A percentile compares a stretch with the other conserved stretches of the same genome.
phyloP scores from a whole-genome alignment of 768 basidiomycete species.

The Tylopilus sp. region DNA sequence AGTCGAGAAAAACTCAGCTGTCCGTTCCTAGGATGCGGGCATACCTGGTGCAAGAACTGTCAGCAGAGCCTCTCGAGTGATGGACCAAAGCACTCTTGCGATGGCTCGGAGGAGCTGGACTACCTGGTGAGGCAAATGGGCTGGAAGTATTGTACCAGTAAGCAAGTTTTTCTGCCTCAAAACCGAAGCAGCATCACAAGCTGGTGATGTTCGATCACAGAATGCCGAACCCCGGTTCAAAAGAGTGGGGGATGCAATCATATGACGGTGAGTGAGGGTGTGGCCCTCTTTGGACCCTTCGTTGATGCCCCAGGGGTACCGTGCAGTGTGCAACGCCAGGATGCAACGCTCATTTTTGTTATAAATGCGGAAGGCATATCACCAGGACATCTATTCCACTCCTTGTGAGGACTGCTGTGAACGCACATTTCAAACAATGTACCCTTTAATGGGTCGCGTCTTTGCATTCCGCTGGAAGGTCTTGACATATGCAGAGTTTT shows the following conservation, averaged over 20 bases:
- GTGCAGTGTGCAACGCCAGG: conserved; percentile 52
- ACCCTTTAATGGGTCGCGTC: conserved; percentile 15
- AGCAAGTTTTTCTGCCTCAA: conserved; percentile 4
- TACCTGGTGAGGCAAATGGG: conserved; percentile 47
- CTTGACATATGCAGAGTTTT: background rate
- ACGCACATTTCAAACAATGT: conserved; percentile 35
- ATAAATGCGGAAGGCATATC: conserved; percentile 47
- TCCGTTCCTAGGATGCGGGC: conserved; percentile 44
- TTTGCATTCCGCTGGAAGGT: background rate
- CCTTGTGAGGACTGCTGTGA: conserved; percentile 31
- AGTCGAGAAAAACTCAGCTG: conserved; percentile 42
- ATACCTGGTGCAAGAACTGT: conserved; percentile 61
- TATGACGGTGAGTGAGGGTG: conserved; percentile 47
- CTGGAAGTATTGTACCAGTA: conserved; percentile 64
- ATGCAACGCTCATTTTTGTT: conserved; percentile 58
- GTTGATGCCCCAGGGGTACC: conserved; percentile 33
- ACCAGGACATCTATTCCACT: conserved; percentile 32
- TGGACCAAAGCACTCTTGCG: conserved; percentile 50
- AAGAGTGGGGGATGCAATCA: conserved; percentile 56
- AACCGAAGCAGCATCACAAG: background rate
- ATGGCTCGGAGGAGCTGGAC: conserved; percentile 51
- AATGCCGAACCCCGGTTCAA: conserved; percentile 45
- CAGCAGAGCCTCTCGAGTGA: conserved; percentile 34
- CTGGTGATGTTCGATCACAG: conserved; percentile 18
- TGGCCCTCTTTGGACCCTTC: background rate